Conservation (phyloP, 345 rosid species). For the Salix caprea region DNA sequence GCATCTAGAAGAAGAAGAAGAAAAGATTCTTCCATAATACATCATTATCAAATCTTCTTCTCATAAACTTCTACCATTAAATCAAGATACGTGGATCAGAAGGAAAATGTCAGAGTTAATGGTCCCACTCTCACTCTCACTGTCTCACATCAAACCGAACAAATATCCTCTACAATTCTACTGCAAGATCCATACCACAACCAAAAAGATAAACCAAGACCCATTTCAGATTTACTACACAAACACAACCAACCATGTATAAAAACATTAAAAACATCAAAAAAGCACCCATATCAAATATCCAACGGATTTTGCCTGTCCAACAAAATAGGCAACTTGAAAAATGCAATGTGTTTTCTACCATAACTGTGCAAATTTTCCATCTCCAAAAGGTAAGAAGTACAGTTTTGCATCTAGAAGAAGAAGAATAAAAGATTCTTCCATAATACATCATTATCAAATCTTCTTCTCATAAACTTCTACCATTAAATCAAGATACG, state of each 20-base stretch:
- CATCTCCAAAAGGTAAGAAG: constrained; percentile 17
- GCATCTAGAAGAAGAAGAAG: constrained; percentile 21
- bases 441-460: constrained; percentile 28
- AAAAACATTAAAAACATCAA: too few relatives aligned
- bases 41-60: constrained; percentile 26
- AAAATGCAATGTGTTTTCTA: too few relatives aligned
- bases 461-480: constrained; percentile 17
- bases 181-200: too few relatives aligned
- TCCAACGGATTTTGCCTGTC: too few relatives aligned
- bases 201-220: too few relatives aligned
- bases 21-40: constrained; percentile 23
- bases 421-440: constrained; percentile 30
- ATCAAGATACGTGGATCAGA: constrained; percentile 38
- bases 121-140: constrained; percentile 50
- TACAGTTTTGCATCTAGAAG: constrained; percentile 16
- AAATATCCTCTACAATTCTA: too few relatives aligned
- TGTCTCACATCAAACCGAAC: background rate
- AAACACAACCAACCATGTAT: too few relatives aligned
- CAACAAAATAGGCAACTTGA: too few relatives aligned
- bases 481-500: constrained; percentile 38
- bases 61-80: constrained; percentile 32
- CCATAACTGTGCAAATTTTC: constrained; percentile 1
- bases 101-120: constrained; percentile 28
- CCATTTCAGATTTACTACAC: too few relatives aligned
- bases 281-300: too few relatives aligned